These are phyloP conservation scores for Paecilomyces niveus DNA, from an alignment of 2,329 filamentous ascomycete genomes.

Conservation along the genomic window DNA sequence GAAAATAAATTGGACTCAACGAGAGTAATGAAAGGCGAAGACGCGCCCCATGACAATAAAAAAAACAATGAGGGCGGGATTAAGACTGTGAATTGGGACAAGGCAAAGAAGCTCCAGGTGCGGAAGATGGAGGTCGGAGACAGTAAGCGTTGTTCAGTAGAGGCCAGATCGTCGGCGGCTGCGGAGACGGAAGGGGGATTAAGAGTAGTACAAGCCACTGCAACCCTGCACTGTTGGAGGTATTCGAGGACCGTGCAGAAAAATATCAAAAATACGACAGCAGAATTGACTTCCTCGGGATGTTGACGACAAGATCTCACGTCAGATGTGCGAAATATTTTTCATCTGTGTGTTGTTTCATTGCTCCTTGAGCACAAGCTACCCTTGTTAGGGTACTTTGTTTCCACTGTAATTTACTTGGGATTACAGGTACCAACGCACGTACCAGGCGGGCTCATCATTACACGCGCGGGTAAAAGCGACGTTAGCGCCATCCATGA, in stretches of 20 bases:
- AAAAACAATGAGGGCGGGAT: not conserved
- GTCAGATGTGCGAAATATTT: not conserved
- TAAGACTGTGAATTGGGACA: not conserved
- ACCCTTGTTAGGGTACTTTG: not conserved
- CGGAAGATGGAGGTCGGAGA: constrained; percentile 24
- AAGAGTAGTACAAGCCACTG: not conserved
- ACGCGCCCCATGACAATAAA: constrained; percentile 26
- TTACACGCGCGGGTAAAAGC: not conserved
- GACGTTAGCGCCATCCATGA: not conserved
- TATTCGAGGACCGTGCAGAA: not conserved
- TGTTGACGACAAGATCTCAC: not conserved
- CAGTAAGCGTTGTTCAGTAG: constrained; percentile 13
- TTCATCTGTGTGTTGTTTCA: not conserved
- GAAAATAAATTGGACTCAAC: constrained; percentile 19
- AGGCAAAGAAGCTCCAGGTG: not conserved
- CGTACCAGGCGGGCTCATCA: not conserved
- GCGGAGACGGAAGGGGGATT: constrained; percentile 4
- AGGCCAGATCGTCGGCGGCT: constrained; percentile 29
- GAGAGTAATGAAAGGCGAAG: constrained; percentile 28
- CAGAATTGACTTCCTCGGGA: not conserved
- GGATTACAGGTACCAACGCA: not conserved
- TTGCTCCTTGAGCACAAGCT: not conserved
- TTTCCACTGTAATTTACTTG: not conserved
- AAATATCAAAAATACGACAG: not conserved
- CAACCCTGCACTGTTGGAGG: not conserved